phyloP scores from a whole-genome alignment of 225 moss, liverwort and hornwort genomes.

The Pleurozium schreberi region DNA sequence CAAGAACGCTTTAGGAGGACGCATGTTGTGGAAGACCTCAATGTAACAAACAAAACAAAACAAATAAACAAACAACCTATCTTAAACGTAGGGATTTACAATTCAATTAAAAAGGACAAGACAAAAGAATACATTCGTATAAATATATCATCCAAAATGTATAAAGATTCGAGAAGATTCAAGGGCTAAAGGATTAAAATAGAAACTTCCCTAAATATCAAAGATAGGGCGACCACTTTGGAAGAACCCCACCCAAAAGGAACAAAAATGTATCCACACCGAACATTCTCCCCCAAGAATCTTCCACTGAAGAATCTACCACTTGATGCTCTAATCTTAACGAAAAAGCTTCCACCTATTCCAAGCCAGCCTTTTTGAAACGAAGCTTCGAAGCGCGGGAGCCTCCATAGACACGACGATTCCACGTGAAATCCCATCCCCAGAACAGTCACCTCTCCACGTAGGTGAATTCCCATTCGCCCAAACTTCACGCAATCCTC shows the following conservation, averaged over 20 bases:
- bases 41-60: no score
- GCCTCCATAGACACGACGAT: neutral
- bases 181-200: neutral
- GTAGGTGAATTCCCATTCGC: neutral
- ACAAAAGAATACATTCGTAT: rapidly evolving
- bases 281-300: neutral
- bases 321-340: neutral
- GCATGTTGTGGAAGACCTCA: no score
- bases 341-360: neutral
- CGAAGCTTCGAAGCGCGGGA: neutral
- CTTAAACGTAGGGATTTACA: no score
- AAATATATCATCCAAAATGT: neutral
- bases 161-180: neutral
- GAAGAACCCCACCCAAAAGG: no score
- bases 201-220: neutral
- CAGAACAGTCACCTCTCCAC: neutral
- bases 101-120: neutral
- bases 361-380: neutral
- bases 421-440: neutral
- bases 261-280: neutral
- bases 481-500: neutral
- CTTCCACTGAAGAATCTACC: neutral
- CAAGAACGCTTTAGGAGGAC: no score
- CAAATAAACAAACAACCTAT: no score
- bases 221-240: no score